phyloP scores from a whole-genome alignment of 768 basidiomycete species.

The Coprinopsis cinerea region DNA sequence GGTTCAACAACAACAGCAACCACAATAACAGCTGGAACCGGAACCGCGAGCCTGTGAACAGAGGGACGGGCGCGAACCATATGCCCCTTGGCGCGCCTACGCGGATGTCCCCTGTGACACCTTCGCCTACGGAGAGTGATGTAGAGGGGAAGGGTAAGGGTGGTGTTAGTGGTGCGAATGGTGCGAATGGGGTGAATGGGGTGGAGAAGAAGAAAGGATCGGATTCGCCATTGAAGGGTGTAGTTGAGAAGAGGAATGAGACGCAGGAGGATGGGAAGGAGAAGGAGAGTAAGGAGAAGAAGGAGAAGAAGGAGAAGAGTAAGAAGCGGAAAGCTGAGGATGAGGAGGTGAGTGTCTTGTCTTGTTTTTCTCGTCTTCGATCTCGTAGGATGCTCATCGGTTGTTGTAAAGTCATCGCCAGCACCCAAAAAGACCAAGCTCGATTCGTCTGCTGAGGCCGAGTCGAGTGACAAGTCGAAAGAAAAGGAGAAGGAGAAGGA shows the following conservation, averaged over 20 bases:
- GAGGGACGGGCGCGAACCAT: conserved; percentile 59
- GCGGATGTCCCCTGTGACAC: conserved; percentile 27
- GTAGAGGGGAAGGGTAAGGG: conserved; percentile 12
- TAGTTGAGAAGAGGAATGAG: background rate
- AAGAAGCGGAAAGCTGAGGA: conserved; percentile 31
- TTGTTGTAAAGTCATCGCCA: conserved; percentile 1
- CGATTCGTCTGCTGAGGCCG: conserved; percentile 4
- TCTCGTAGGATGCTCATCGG: too few species aligned
- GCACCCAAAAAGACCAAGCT: conserved; percentile 27
- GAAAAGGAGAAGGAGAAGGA: conserved; percentile 8
- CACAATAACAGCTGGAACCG: background rate
- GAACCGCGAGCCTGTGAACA: background rate
- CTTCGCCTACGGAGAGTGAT: conserved; percentile 10
- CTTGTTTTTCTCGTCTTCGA: background rate
- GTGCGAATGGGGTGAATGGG: too few species aligned
- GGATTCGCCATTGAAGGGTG: conserved; percentile 7
- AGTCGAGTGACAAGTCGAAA: conserved; percentile 8
- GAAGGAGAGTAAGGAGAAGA: conserved; percentile 19
- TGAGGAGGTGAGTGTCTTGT: conserved; percentile 20
- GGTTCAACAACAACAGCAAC: conserved; percentile 14
- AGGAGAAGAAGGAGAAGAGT: conserved; percentile 30
- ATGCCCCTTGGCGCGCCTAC: conserved; percentile 65
- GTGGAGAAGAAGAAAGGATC: too few species aligned
- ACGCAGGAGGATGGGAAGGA: conserved; percentile 19
- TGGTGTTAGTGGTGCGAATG: too few species aligned